These are phyloP conservation scores for Hevea brasiliensis DNA, from an alignment of 345 rosid genomes.

Conservation along the genomic window DNA sequence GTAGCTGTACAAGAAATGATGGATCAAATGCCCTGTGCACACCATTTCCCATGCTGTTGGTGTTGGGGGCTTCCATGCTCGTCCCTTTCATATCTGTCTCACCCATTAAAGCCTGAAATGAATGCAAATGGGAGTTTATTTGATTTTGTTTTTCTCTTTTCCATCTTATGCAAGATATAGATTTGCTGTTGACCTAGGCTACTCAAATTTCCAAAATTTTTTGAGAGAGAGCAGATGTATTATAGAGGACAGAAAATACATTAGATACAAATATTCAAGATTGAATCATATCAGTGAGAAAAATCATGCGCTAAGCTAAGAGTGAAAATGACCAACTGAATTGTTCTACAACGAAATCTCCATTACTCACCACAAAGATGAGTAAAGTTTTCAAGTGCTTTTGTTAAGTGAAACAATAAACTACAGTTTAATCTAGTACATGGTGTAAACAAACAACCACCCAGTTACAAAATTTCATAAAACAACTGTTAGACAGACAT, in stretches of 20 bases:
- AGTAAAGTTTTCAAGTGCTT: background rate
- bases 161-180: background rate
- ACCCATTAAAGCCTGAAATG: conserved; percentile 33
- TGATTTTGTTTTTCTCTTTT: background rate
- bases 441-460: background rate
- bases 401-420: background rate
- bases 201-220: background rate
- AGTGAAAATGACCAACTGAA: background rate
- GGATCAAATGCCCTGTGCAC: conserved; percentile 52
- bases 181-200: background rate
- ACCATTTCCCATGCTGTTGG: conserved; percentile 30
- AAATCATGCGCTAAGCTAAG: background rate
- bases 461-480: background rate
- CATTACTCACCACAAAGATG: background rate
- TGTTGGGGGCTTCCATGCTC: conserved; percentile 27
- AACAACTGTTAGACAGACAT: background rate
- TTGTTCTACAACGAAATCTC: background rate
- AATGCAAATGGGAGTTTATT: conserved; percentile 3
- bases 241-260: background rate
- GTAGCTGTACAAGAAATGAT: conserved; percentile 52
- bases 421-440: too few relatives aligned
- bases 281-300: background rate
- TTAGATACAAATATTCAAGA: background rate
- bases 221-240: background rate
- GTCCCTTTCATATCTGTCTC: conserved; percentile 33